Conservation (phyloP, 2,329 filamentous ascomycete genomes). For the Fusarium tupiense region DNA sequence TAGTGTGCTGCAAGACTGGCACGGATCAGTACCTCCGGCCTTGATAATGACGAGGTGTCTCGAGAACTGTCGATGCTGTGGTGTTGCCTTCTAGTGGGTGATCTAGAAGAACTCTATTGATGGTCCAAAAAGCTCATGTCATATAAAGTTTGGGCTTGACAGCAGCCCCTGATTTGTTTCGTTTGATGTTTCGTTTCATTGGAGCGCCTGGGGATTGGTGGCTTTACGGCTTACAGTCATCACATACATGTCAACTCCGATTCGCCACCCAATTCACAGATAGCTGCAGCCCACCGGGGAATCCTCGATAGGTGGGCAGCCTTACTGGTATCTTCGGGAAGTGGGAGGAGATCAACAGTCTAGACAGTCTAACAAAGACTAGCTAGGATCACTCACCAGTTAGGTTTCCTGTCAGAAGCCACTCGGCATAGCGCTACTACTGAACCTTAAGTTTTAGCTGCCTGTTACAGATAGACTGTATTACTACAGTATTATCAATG, state of each 20-base stretch:
- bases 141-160: neutral
- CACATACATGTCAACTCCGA: neutral
- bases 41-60: neutral
- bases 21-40: neutral
- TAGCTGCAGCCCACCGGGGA: neutral
- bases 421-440: neutral
- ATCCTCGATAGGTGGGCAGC: neutral
- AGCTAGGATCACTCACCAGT: neutral
- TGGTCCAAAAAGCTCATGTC: too few relatives aligned
- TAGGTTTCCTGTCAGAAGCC: neutral
- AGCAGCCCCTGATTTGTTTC: neutral
- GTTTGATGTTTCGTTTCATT: neutral
- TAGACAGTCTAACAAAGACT: neutral
- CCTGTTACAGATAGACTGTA: neutral
- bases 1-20: neutral
- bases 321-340: neutral
- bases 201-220: neutral
- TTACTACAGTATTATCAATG: neutral
- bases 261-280: neutral
- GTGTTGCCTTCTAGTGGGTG: neutral
- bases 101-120: neutral
- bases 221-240: neutral
- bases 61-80: neutral
- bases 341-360: neutral
- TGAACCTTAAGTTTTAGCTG: neutral